Evolutionary conservation across 2,329 filamentous ascomycete genomes (phyloP).

Genomic region (Neofusicoccum ribis): DNA sequence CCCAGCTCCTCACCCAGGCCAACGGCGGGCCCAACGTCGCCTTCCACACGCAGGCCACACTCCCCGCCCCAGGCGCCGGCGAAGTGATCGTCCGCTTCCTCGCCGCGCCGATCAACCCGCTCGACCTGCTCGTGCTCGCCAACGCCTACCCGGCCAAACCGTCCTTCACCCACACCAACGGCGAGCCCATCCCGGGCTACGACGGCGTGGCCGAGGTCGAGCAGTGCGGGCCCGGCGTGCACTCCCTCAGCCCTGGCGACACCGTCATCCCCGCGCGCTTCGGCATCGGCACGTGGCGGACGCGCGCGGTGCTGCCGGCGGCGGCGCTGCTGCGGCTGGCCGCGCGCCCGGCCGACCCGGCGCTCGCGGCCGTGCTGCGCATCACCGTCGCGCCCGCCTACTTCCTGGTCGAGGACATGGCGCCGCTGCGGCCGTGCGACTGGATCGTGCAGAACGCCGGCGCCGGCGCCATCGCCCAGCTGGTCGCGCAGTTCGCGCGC

Average conservation of each 20-base stretch:
- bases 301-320: conserved; percentile 22
- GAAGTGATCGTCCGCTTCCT: conserved; percentile 23
- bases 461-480: conserved; percentile 23
- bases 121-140: conserved; percentile 26
- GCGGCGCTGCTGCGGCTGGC: conserved; percentile 17
- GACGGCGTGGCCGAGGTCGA: conserved; percentile 24
- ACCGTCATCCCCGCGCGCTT: not conserved
- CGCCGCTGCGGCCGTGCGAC: conserved; percentile 25
- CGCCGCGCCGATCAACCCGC: conserved; percentile 27
- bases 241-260: not conserved
- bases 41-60: too few species aligned
- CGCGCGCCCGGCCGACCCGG: conserved; percentile 17
- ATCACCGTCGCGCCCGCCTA: conserved; percentile 24
- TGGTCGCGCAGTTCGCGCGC: conserved; percentile 27
- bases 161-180: conserved; percentile 1
- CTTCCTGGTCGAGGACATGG: conserved; percentile 27
- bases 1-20: too few species aligned
- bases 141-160: conserved; percentile 28
- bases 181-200: conserved; percentile 24
- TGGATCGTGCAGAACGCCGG: conserved; percentile 29
- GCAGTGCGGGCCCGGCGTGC: not conserved
- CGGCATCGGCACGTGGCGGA: conserved; percentile 26
- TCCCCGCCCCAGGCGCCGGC: not conserved
- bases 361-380: conserved; percentile 24
- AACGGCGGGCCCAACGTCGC: too few species aligned